A percentile compares a stretch with the other conserved stretches of the same genome.
Evolutionary conservation across 2,329 filamentous ascomycete species (phyloP).

Genomic region (Zelopaecilomyces penicillatus): DNA sequence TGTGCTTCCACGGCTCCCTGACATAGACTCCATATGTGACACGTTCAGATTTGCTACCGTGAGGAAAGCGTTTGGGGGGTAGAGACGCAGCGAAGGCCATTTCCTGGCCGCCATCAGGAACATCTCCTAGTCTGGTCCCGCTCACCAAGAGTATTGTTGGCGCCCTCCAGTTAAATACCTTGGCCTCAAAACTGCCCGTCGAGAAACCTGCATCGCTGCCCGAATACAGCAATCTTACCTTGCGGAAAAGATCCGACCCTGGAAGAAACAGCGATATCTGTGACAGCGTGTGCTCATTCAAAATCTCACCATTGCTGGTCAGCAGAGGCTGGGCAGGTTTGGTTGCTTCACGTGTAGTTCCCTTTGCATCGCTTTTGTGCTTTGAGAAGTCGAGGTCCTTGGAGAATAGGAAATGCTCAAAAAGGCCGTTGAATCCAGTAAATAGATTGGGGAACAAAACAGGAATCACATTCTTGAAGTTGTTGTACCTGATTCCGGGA

Average conservation of each 20-base stretch:
- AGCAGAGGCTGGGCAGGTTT: constrained; percentile 40
- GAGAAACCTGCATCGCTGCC: constrained; percentile 66
- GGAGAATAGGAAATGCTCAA: constrained; percentile 69
- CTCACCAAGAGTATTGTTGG: constrained; percentile 65
- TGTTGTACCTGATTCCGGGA: constrained; percentile 53
- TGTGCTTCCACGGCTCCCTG: constrained; percentile 59
- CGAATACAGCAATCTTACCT: constrained; percentile 59
- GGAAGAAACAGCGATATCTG: constrained; percentile 69
- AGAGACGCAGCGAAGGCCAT: constrained; percentile 52
- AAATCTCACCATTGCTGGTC: constrained; percentile 47
- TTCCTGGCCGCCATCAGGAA: constrained; percentile 42
- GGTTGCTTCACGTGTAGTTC: constrained; percentile 5
- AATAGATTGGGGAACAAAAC: constrained; percentile 59
- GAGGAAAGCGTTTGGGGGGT: constrained; percentile 52
- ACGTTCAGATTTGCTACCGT: constrained; percentile 39
- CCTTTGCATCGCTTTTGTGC: constrained; percentile 25
- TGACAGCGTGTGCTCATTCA: constrained; percentile 55
- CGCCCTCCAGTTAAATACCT: constrained; percentile 69
- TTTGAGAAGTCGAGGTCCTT: constrained; percentile 61
- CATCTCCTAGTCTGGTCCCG: constrained; percentile 49
- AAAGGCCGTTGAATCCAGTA: constrained; percentile 57
- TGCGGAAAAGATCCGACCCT: constrained; percentile 54
- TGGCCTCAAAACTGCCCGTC: constrained; percentile 67
- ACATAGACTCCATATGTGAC: constrained; percentile 63
- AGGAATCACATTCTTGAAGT: constrained; percentile 53